Base-by-base conservation (phyloP, 495 filamentous ascomycete species). In the Daldinia vernicosa region DNA sequence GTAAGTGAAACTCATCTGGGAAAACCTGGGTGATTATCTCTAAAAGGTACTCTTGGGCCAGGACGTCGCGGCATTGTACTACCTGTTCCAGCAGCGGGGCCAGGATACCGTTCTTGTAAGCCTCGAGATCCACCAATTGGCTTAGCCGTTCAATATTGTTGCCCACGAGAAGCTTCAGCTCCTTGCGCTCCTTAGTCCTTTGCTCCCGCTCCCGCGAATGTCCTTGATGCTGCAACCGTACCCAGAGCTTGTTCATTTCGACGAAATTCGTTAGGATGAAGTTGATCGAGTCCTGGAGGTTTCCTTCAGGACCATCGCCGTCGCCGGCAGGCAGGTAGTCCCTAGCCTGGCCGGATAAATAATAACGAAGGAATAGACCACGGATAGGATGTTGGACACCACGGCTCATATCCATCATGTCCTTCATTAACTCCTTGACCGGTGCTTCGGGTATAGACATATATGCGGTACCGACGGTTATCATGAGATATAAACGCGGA, bases 341-440 rank as follows among this genome's bases (percentile, higher is more conserved):
- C 63, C 95, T 85, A 8, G 95, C 95, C 82, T 98, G 95, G 17
- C 94, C 94, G 32, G 92, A 93, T 32, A 98, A 87, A 74, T 97
- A 99, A 80, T 98, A 99, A 77, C 95, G 88, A 69, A 99, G 81
- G 79, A 99, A 99, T 40, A 99, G 83, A 2, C 95, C 95, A 53
- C 95, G 91, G 54, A 97, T 92, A 2, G 95, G 95, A 76, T 99
- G 96, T 76, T 99, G 95, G 30, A 99, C 93, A 53, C 95, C 95
- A 68, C 95, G 88, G 80, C 93, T 97, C 95, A 99, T 99, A 82
- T 99, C 95, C 95, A 99, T 99, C 95, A 99, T 99, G 77, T 99
- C 95, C 80, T 99, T 99, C 95, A 99, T 99, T 62, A 99, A 94
- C 82, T 99, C 95, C 82, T 99, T 99, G 69, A 99, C 95, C 4